Evolutionary conservation across 2,329 filamentous ascomycete genomes (phyloP), one percentile per base, ranked within the genome.

Genomic region (Gaeumannomyces tritici): DNA sequence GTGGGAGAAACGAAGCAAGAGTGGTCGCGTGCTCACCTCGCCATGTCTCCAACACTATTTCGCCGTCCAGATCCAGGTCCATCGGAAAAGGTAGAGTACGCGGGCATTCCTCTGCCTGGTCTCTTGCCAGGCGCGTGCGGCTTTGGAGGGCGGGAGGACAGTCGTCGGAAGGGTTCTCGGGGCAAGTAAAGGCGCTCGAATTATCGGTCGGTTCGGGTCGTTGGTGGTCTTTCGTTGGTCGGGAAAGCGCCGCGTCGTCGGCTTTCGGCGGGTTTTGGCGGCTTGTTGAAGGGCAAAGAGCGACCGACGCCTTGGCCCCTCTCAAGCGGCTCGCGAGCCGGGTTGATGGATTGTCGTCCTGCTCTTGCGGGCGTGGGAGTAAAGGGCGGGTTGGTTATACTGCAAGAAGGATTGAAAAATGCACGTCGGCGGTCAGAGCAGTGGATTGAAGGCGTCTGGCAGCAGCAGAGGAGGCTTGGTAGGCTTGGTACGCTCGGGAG

Each of bases 61-160:
- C 42, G 18, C 18, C 42, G 42, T 61, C 28, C 70, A 72, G 63
- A 69, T 70, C 65, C 73, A 70, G 71, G 77, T 71, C 75, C 79
- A 79, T 81, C 74, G 72, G 79, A 71, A 64, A 84, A 80, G 62
- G 78, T 79, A 62, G 77, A 79, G 70, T 85, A 84, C 67, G 78
- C 80, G 71, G 80, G 78, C 83, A 85, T 85, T 47, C 63, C 61
- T 61, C 54, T 18, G 54, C 60, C 51, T 56, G 29, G 51, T 61
- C 51, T 35, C n/a, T 13, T 35, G 29, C 60, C 60, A 57, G 51
- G 42, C 59, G 51, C 33, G 24, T 35, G n/a, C 27, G n/a, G 24
- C 28, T 18, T 28, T 51, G 58, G 33, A 6, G 47, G 21, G 35
- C 27, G 58, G 47, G 26, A 24, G 26, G 9, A 60, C 26, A 26